Evolutionary conservation across 352 stramenopile species (phyloP).

Genomic region (Pythium grandisporangium): DNA sequence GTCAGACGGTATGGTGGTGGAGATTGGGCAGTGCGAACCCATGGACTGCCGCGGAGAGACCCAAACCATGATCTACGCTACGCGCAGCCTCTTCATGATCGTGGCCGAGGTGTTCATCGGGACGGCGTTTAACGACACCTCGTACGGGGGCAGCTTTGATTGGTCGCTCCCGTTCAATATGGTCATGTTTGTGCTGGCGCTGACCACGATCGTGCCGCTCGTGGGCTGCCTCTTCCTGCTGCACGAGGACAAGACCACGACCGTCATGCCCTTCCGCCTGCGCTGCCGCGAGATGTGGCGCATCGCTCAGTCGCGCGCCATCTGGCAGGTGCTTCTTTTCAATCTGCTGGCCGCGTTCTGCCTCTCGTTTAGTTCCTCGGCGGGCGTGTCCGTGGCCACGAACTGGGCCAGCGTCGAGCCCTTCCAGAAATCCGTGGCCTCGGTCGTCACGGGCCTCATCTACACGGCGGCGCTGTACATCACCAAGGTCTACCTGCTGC

Average conservation of each 20-base stretch:
- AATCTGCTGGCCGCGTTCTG: conserved; percentile 51
- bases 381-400: conserved; percentile 31
- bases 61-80: conserved; percentile 42
- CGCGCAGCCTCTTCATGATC: conserved; percentile 29
- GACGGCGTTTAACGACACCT: conserved; percentile 25
- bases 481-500: conserved; percentile 45
- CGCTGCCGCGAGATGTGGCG: conserved; percentile 48
- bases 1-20: conserved; percentile 72
- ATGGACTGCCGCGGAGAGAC: conserved; percentile 36
- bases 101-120: conserved; percentile 45
- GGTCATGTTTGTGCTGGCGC: conserved; percentile 26
- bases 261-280: conserved; percentile 9
- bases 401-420: conserved; percentile 44
- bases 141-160: conserved; percentile 28
- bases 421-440: conserved; percentile 36
- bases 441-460: conserved; percentile 37
- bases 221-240: conserved; percentile 40
- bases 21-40: conserved; percentile 57
- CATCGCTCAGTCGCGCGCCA: conserved; percentile 46
- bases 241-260: conserved; percentile 32
- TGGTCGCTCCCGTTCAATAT: conserved; percentile 34
- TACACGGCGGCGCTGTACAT: conserved; percentile 48
- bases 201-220: conserved; percentile 26
- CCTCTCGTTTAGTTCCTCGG: conserved; percentile 35
- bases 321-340: conserved; percentile 76